These are phyloP conservation scores for Nemania bipapillata DNA, from an alignment of 2,329 filamentous ascomycete species.

Conservation along the genomic window DNA sequence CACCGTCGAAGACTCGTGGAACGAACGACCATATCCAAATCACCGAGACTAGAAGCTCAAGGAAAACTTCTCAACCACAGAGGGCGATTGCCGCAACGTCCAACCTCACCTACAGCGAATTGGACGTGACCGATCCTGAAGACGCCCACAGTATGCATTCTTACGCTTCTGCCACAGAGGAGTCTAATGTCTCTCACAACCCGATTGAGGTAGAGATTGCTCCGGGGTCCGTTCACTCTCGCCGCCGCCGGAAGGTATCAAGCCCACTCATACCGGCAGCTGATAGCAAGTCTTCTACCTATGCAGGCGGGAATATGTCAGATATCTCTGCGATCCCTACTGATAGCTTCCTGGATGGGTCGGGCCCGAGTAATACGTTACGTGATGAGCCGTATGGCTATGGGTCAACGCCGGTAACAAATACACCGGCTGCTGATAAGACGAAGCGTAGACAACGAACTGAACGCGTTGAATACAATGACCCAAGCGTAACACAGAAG, in stretches of 20 bases:
- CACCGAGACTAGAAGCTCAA: slow-evolving; percentile 78
- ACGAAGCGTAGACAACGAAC: slow-evolving; percentile 59
- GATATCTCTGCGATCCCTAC: slow-evolving; percentile 83
- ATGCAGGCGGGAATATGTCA: slow-evolving; percentile 74
- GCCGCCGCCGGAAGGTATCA: slow-evolving; percentile 67
- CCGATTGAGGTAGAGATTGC: slow-evolving; percentile 93
- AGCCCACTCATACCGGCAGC: slow-evolving; percentile 72
- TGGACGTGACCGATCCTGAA: slow-evolving; percentile 62
- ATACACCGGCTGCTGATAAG: slow-evolving; percentile 57
- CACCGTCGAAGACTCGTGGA: slow-evolving; percentile 74
- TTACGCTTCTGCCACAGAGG: slow-evolving; percentile 80
- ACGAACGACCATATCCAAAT: slow-evolving; percentile 84
- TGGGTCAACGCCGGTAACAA: slow-evolving; percentile 54
- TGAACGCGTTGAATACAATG: slow-evolving; percentile 56
- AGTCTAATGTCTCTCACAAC: slow-evolving; percentile 78
- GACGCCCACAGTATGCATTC: slow-evolving; percentile 76
- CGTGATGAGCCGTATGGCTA: slow-evolving; percentile 40
- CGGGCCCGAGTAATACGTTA: slow-evolving; percentile 51
- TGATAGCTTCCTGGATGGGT: slow-evolving; percentile 71
- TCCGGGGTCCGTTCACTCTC: slow-evolving; percentile 60
- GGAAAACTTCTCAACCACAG: slow-evolving; percentile 70
- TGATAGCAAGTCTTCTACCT: slow-evolving; percentile 68
- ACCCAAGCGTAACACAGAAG: slow-evolving; percentile 53
- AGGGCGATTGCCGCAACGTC: slow-evolving; percentile 53
- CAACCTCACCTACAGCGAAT: slow-evolving; percentile 71